phyloP scores from a whole-genome alignment of 2,329 filamentous ascomycete genomes.

The Hypoxylon sp. region DNA sequence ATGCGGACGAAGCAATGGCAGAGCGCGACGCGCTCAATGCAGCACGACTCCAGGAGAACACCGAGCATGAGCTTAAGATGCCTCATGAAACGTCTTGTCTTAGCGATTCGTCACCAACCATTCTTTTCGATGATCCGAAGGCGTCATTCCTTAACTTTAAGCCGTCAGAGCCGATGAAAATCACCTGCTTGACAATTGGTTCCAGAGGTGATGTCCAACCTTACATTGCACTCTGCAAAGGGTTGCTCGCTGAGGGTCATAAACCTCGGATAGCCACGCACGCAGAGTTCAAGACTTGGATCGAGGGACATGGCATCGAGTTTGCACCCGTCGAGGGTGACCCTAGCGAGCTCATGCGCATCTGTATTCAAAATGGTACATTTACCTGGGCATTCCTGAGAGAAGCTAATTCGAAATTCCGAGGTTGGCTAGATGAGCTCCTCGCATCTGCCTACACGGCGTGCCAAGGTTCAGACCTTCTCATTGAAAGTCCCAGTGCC shows the following conservation, averaged over 20 bases:
- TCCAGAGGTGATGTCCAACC: constrained; percentile 97
- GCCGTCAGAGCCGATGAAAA: constrained; percentile 80
- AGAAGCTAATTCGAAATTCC: constrained; percentile 89
- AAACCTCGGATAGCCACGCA: constrained; percentile 91
- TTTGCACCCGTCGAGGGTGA: constrained; percentile 92
- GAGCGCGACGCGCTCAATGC: constrained; percentile 86
- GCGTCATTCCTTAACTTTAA: constrained; percentile 94
- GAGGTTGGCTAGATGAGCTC: constrained; percentile 94
- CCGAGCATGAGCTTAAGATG: constrained; percentile 65
- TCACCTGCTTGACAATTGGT: constrained; percentile 96
- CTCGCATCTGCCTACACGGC: constrained; percentile 85
- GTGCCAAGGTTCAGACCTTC: constrained; percentile 87
- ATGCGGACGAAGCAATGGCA: constrained; percentile 80
- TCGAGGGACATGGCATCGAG: constrained; percentile 93
- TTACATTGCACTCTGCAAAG: constrained; percentile 96
- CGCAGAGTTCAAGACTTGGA: constrained; percentile 88
- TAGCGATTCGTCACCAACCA: constrained; percentile 74
- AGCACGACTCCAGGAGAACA: constrained; percentile 72
- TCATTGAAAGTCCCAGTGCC: constrained; percentile 95
- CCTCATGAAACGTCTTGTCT: constrained; percentile 63
- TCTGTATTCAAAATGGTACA: constrained; percentile 97
- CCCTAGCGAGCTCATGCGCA: constrained; percentile 92
- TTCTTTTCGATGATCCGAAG: constrained; percentile 90
- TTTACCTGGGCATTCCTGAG: constrained; percentile 93
- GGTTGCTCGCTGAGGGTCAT: constrained; percentile 89